Evolutionary conservation across 768 basidiomycete genomes (phyloP).

Genomic region (Mycena floridula): DNA sequence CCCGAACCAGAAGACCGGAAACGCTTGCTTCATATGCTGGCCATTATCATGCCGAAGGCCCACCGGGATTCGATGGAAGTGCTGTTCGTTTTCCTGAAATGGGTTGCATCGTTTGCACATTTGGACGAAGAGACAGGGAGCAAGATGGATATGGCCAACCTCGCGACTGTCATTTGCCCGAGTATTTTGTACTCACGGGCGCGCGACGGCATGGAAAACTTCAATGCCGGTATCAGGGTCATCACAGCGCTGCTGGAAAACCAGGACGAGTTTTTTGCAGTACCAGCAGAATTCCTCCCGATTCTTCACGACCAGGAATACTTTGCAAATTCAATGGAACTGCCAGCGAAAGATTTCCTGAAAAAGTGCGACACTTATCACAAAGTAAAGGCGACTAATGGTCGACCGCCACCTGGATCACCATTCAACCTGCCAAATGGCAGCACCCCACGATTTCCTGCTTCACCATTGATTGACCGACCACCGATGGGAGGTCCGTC

Average conservation of each 20-base stretch:
- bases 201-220: conserved; percentile 86
- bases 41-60: conserved; percentile 81
- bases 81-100: conserved; percentile 96
- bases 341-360: conserved; percentile 92
- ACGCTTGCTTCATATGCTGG: conserved; percentile 80
- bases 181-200: conserved; percentile 91
- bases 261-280: conserved; percentile 94
- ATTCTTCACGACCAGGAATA: conserved; percentile 91
- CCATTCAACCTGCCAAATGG: conserved; percentile 31
- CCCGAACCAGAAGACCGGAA: conserved; percentile 71
- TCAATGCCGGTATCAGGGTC: conserved; percentile 80
- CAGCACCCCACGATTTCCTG: conserved; percentile 30
- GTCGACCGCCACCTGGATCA: conserved; percentile 35
- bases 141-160: conserved; percentile 95
- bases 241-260: conserved; percentile 83
- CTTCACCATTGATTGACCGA: conserved; percentile 39
- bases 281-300: conserved; percentile 82
- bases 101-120: conserved; percentile 99
- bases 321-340: conserved; percentile 80
- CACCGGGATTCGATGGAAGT: conserved; percentile 98
- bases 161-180: conserved; percentile 97
- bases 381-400: conserved; percentile 58
- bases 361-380: conserved; percentile 94
- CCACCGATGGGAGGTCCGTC: conserved; percentile 34
- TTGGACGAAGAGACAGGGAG: conserved; percentile 95